These are phyloP conservation scores for Colletotrichum camelliae DNA, from an alignment of 2,329 filamentous ascomycete genomes.

Conservation along the genomic window DNA sequence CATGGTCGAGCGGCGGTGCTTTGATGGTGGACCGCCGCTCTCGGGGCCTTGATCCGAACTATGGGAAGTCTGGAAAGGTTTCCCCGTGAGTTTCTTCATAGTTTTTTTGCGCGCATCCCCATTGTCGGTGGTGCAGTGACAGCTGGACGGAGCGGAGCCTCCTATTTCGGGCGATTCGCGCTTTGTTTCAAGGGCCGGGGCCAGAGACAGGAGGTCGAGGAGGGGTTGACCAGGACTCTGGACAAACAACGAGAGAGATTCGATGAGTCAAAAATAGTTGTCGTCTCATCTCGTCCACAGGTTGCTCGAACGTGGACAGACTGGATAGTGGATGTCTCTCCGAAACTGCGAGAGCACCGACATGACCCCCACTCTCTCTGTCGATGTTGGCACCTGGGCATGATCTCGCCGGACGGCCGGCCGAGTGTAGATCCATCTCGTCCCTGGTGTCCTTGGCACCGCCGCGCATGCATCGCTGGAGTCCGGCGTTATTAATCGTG, in stretches of 20 bases:
- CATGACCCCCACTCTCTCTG: slow-evolving; percentile 8
- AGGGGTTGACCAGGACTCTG: background rate
- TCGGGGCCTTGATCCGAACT: slow-evolving; percentile 4
- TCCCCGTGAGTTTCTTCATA: background rate
- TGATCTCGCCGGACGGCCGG: slow-evolving; percentile 18
- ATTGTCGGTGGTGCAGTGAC: background rate
- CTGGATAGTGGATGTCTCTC: background rate
- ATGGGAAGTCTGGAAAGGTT: background rate
- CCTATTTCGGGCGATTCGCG: slow-evolving; percentile 19
- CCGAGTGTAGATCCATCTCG: slow-evolving; percentile 13
- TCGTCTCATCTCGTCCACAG: background rate
- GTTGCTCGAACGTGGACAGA: background rate
- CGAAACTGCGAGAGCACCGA: slow-evolving; percentile 19
- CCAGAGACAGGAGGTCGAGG: slow-evolving; percentile 9
- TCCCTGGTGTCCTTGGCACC: background rate
- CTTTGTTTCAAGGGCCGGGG: slow-evolving; percentile 16
- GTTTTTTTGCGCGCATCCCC: background rate
- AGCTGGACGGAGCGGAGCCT: slow-evolving; percentile 16
- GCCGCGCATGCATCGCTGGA: slow-evolving; percentile 9
- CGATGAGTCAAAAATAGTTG: slow-evolving; percentile 19
- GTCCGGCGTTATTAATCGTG: slow-evolving; percentile 17
- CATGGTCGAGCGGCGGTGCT: background rate
- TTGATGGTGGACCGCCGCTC: background rate
- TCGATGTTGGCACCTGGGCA: slow-evolving; percentile 1
- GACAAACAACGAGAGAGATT: background rate